A percentile compares a stretch with the other conserved stretches of the same genome.
Conservation (phyloP, 2,329 filamentous ascomycete species). For the Curvularia verruculosa region DNA sequence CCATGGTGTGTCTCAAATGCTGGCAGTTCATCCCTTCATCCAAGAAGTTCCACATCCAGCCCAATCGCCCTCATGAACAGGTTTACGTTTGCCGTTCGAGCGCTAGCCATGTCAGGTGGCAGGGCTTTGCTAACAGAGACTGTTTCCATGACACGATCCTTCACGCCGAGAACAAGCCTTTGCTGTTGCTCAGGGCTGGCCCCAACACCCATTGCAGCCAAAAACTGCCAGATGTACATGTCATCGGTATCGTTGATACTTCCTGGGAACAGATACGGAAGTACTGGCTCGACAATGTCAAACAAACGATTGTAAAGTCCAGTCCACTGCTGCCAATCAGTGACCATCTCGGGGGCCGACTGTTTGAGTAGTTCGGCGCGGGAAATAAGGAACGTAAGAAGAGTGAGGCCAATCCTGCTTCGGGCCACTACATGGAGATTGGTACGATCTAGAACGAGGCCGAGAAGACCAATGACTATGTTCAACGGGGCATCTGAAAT, state of each 20-base stretch:
- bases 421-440: slow-evolving; percentile 84
- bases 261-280: slow-evolving; percentile 87
- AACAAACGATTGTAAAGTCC: slow-evolving; percentile 85
- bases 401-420: slow-evolving; percentile 84
- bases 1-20: slow-evolving; percentile 8
- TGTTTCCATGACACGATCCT: slow-evolving; percentile 97
- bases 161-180: slow-evolving; percentile 90
- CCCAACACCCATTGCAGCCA: slow-evolving; percentile 92
- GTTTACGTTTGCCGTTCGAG: slow-evolving; percentile 90
- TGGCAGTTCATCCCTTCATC: slow-evolving; percentile 49
- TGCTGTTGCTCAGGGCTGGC: slow-evolving; percentile 95
- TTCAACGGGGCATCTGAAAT: slow-evolving; percentile 89
- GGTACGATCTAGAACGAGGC: slow-evolving; percentile 78
- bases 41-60: slow-evolving; percentile 85
- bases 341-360: slow-evolving; percentile 68
- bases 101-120: slow-evolving; percentile 81
- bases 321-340: slow-evolving; percentile 78
- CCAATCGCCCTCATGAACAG: slow-evolving; percentile 98
- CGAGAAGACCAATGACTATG: slow-evolving; percentile 88
- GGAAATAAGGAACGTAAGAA: slow-evolving; percentile 92
- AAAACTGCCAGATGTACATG: slow-evolving; percentile 96
- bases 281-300: slow-evolving; percentile 80
- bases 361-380: slow-evolving; percentile 94
- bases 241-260: slow-evolving; percentile 91
- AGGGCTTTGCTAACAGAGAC: slow-evolving; percentile 87